These are phyloP conservation scores for Cryphonectria nitschkei DNA, from an alignment of 2,329 filamentous ascomycete species.

Conservation along the genomic window DNA sequence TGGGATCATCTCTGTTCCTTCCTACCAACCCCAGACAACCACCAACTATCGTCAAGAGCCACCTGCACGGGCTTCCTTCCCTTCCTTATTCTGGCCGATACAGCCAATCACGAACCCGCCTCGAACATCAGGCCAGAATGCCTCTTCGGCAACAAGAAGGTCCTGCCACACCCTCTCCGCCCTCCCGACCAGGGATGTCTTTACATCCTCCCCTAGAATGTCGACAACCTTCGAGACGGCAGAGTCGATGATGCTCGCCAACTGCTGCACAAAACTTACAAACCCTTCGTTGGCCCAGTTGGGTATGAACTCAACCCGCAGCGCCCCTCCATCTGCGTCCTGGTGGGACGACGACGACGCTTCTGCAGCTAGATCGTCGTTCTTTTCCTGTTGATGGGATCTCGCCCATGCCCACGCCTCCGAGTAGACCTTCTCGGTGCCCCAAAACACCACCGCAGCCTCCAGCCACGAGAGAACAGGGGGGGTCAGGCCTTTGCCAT, in stretches of 20 bases:
- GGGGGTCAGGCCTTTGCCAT: constrained; percentile 26
- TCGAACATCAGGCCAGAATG: constrained; percentile 57
- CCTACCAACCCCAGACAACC: neutral
- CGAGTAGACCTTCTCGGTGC: constrained; percentile 70
- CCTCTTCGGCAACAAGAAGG: constrained; percentile 59
- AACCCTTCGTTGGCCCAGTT: constrained; percentile 71
- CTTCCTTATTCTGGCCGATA: neutral
- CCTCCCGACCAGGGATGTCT: constrained; percentile 42
- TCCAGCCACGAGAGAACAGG: constrained; percentile 59
- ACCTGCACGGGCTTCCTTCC: too few species aligned
- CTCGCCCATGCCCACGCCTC: constrained; percentile 61
- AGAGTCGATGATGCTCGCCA: constrained; percentile 60
- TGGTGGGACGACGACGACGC: constrained; percentile 25
- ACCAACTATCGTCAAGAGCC: neutral
- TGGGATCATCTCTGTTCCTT: neutral
- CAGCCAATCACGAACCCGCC: neutral
- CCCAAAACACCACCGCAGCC: constrained; percentile 74
- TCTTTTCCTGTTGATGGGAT: constrained; percentile 37
- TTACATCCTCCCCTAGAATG: constrained; percentile 35
- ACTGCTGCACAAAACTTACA: constrained; percentile 57
- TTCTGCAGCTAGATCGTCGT: constrained; percentile 18
- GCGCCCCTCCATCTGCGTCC: constrained; percentile 67
- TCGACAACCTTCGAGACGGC: constrained; percentile 48
- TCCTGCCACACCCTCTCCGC: constrained; percentile 51
- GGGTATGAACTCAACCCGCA: constrained; percentile 66